Evolutionary conservation across 192 early-diverging fungal species (phyloP).

Genomic region (Funneliformis mosseae): DNA sequence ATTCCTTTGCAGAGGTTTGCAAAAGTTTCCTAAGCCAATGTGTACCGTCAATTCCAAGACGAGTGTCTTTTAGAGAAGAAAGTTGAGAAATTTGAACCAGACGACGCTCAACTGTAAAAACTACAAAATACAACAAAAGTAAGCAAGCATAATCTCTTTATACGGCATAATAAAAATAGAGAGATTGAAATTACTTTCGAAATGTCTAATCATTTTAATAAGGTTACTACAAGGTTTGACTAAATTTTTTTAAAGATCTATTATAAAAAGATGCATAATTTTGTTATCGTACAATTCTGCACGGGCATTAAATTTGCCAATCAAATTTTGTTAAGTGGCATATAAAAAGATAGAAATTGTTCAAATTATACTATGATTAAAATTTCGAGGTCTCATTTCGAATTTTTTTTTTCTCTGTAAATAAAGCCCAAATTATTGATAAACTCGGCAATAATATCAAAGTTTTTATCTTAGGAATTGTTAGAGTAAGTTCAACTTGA

Average conservation of each 20-base stretch:
- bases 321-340: not conserved
- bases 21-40: conserved; percentile 77
- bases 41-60: conserved; percentile 80
- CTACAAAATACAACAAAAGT: conserved; percentile 25
- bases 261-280: too few species aligned
- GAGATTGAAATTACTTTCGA: conserved; percentile 18
- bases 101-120: conserved; percentile 58
- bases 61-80: conserved; percentile 59
- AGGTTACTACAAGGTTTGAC: not conserved
- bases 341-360: not conserved
- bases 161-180: not conserved
- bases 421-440: not conserved
- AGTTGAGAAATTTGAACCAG: conserved; percentile 61
- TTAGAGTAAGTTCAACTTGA: too few species aligned
- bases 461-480: too few species aligned
- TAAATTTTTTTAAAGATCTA: not conserved
- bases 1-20: conserved; percentile 51
- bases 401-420: not conserved
- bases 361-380: too few species aligned
- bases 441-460: not conserved
- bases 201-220: conserved; percentile 29
- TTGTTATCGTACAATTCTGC: too few species aligned
- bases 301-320: not conserved
- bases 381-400: not conserved
- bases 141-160: not conserved